Evolutionary conservation across 1,139 yeast genomes (phyloP).

Genomic region (Ogataea hybrid): DNA sequence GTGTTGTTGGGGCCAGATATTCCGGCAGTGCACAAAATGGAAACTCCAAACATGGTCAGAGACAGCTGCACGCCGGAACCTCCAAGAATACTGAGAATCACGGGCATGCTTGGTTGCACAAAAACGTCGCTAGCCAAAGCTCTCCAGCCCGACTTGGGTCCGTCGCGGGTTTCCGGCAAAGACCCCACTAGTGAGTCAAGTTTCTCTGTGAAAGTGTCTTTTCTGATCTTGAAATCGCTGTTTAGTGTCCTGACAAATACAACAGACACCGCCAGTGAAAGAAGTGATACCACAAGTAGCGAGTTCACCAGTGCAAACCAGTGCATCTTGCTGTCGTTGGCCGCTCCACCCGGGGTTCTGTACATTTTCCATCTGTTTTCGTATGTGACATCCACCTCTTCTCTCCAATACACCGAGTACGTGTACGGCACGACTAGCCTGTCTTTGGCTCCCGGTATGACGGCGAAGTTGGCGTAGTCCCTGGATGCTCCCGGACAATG

Average conservation of each 20-base stretch:
- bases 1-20: constrained; percentile 63
- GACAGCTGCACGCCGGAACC: constrained; percentile 74
- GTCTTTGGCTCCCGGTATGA: constrained; percentile 36
- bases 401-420: constrained; percentile 88
- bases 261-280: constrained; percentile 62
- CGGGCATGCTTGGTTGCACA: constrained; percentile 46
- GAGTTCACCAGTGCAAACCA: constrained; percentile 73
- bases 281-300: constrained; percentile 53
- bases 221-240: constrained; percentile 37
- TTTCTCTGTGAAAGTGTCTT: constrained; percentile 23
- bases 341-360: constrained; percentile 35
- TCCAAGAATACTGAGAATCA: constrained; percentile 53
- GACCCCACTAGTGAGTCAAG: constrained; percentile 23
- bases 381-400: constrained; percentile 68
- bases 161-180: constrained; percentile 21
- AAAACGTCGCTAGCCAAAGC: constrained; percentile 53
- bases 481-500: constrained; percentile 70
- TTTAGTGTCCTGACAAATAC: constrained; percentile 51
- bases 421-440: constrained; percentile 65
- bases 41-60: constrained; percentile 61
- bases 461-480: constrained; percentile 52
- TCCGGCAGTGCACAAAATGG: constrained; percentile 56
- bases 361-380: constrained; percentile 74
- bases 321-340: constrained; percentile 58
- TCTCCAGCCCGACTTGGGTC: constrained; percentile 47